Conservation (phyloP, 1,139 yeast species). For the Barnettozyma hawaiiensis region DNA sequence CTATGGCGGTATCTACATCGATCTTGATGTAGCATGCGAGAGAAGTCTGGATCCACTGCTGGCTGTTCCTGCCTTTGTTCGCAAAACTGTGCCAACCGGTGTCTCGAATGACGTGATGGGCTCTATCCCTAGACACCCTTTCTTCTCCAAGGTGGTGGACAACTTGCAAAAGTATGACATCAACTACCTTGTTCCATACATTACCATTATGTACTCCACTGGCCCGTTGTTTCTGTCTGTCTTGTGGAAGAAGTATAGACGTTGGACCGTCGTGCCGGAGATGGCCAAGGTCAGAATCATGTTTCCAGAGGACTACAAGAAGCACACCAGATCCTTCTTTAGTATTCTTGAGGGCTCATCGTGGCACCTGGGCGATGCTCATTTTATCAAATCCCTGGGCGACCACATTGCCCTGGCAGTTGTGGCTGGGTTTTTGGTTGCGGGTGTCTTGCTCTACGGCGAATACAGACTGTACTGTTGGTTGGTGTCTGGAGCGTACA, state of each 20-base stretch:
- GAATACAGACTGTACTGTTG: slow-evolving; percentile 60
- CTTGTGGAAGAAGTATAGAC: slow-evolving; percentile 79
- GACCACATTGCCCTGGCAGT: slow-evolving; percentile 67
- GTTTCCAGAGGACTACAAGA: slow-evolving; percentile 67
- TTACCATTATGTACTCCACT: slow-evolving; percentile 90
- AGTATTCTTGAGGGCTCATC: slow-evolving; percentile 74
- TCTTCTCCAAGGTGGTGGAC: slow-evolving; percentile 66
- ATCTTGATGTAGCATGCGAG: slow-evolving; percentile 83
- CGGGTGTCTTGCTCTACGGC: slow-evolving; percentile 46
- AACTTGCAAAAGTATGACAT: slow-evolving; percentile 53
- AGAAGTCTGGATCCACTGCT: slow-evolving; percentile 73
- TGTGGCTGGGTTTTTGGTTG: slow-evolving; percentile 58
- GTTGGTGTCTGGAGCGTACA: slow-evolving; percentile 26
- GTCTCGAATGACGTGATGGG: slow-evolving; percentile 94
- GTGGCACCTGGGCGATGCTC: slow-evolving; percentile 87
- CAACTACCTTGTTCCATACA: slow-evolving; percentile 78
- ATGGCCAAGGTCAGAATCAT: slow-evolving; percentile 60
- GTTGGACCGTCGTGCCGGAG: slow-evolving; percentile 62
- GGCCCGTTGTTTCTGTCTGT: slow-evolving; percentile 87
- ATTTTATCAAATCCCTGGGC: slow-evolving; percentile 63
- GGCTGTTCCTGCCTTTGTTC: slow-evolving; percentile 76
- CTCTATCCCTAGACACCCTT: slow-evolving; percentile 79
- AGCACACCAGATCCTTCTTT: slow-evolving; percentile 55
- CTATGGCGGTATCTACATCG: slow-evolving; percentile 88
- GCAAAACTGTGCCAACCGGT: slow-evolving; percentile 88